phyloP scores from a whole-genome alignment of 1,284 basidiomycete species.

The Hypsizygus ulmarius region DNA sequence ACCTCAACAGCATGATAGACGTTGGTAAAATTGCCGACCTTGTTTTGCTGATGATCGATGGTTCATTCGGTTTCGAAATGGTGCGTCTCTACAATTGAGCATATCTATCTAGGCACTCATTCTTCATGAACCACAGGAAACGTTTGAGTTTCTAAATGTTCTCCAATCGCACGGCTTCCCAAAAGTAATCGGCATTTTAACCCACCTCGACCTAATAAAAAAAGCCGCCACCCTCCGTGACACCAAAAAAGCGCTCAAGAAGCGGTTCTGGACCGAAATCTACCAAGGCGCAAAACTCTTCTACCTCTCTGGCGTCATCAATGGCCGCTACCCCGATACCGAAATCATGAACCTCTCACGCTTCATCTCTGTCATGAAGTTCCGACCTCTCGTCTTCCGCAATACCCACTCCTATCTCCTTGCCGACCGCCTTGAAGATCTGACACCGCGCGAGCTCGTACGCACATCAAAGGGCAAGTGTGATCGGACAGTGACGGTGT shows the following conservation, averaged over 20 bases:
- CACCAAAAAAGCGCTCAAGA: constrained; percentile 95
- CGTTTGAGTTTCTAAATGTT: constrained; percentile 97
- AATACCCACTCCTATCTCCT: constrained; percentile 95
- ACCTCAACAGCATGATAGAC: constrained; percentile 98
- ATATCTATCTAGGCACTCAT: not conserved
- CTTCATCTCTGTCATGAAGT: constrained; percentile 98
- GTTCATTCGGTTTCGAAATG: constrained; percentile 99
- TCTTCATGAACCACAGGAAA: constrained; percentile 64
- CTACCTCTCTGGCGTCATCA: constrained; percentile 96
- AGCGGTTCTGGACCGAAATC: constrained; percentile 99
- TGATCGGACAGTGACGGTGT: constrained; percentile 89
- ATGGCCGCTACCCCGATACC: constrained; percentile 96
- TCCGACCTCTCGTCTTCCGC: constrained; percentile 94
- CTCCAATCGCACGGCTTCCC: constrained; percentile 98
- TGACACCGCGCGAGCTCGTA: constrained; percentile 86
- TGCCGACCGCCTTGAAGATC: constrained; percentile 94
- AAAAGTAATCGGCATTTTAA: constrained; percentile 95
- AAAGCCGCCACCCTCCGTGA: constrained; percentile 84
- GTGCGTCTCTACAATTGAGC: constrained; percentile 40
- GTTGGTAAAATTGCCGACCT: constrained; percentile 96
- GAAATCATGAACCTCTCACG: constrained; percentile 95
- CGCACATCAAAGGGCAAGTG: constrained; percentile 80
- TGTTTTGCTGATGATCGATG: constrained; percentile 96
- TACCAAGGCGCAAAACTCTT: constrained; percentile 99
- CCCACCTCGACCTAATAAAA: constrained; percentile 97